Base-by-base conservation (phyloP, 108 stramenopile genomes). In the Pseudonitzschia delicatissima region DNA sequence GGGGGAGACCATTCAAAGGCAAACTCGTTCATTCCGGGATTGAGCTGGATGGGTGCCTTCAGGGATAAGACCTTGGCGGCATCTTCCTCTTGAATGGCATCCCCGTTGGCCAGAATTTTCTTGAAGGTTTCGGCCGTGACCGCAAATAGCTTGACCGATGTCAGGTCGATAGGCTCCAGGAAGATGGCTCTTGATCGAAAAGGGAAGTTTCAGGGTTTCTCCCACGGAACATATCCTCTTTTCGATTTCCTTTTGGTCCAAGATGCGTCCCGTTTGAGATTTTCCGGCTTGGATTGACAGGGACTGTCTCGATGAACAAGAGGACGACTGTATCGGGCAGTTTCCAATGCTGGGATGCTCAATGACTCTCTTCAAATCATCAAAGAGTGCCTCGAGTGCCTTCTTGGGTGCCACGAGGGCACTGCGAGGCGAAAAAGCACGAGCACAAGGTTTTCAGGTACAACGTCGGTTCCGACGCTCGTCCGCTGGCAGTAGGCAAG, bases 401-500 rank as follows among this genome's bases (percentile, higher is more conserved):
- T 81, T 74, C 26, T 53, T 62, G 9, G 92, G 92, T 6, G 85
- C 86, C 9, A 83, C 81, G 9, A 62, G 31, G 7, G 80, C 57
- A 42, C 79, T 71, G 15, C 74, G 76, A 9, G 83, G 83, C 52
- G 84, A n/a, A 73, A 57, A 93, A 90, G 52, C 87, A 87, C 18
- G 72, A 71, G 6, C 84, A 83, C 62, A 93, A 49, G 3, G 92
- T 90, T 49, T 85, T 85, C 25, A 93, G 65, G 53, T 93, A 93
- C 6, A 79, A 80, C 6, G 81, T 52, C 20, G 85, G 77, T 40
- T 77, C 61, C 15, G n/a, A 77, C 76, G 17, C 66, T 71, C 63
- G 74, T 76, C 34, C 92, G 73, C 50, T 88, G 92, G 66, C 85
- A 88, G 62, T 71, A 80, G 28, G 88, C 85, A n/a, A 93, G 64